Evolutionary conservation across 1,284 basidiomycete genomes (phyloP).

Genomic region (Porogramme epimiltina): DNA sequence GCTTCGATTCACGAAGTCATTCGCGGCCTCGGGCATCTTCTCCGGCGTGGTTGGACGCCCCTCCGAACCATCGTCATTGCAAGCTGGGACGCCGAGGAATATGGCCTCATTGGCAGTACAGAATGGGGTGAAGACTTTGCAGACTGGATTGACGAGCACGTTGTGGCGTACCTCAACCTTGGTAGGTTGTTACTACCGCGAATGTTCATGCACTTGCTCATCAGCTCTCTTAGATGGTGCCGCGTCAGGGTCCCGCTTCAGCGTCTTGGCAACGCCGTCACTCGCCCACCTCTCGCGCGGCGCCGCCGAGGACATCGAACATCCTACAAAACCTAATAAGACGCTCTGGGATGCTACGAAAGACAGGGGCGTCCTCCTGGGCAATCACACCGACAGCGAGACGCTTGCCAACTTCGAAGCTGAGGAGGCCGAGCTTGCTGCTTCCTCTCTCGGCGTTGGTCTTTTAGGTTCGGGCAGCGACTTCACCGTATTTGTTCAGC

Average conservation of each 20-base stretch:
- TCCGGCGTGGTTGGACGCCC: slow-evolving; percentile 84
- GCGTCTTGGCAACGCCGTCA: slow-evolving; percentile 66
- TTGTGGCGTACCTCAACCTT: slow-evolving; percentile 85
- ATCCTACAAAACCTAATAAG: slow-evolving; percentile 55
- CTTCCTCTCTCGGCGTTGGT: slow-evolving; percentile 34
- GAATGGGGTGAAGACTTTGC: slow-evolving; percentile 90
- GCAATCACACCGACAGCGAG: slow-evolving; percentile 32
- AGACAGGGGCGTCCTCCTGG: slow-evolving; percentile 55
- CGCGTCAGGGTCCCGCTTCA: slow-evolving; percentile 68
- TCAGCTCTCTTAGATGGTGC: slow-evolving; percentile 49
- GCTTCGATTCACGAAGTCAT: slow-evolving; percentile 82
- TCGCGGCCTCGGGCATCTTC: slow-evolving; percentile 74
- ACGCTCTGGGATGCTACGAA: slow-evolving; percentile 67
- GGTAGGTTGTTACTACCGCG: slow-evolving; percentile 42
- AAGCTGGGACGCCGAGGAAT: slow-evolving; percentile 94
- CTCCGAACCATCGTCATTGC: slow-evolving; percentile 84
- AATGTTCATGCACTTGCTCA: neutral
- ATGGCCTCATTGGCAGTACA: slow-evolving; percentile 84
- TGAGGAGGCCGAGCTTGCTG: slow-evolving; percentile 25
- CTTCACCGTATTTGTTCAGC: slow-evolving; percentile 78
- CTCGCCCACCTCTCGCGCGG: slow-evolving; percentile 72
- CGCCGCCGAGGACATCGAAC: slow-evolving; percentile 66
- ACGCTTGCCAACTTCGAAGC: slow-evolving; percentile 27
- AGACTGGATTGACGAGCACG: slow-evolving; percentile 74
- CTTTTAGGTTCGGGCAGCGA: slow-evolving; percentile 64